These are phyloP conservation scores for Nectriaceae sp. DNA, from an alignment of 2,329 filamentous ascomycete species.

Conservation along the genomic window DNA sequence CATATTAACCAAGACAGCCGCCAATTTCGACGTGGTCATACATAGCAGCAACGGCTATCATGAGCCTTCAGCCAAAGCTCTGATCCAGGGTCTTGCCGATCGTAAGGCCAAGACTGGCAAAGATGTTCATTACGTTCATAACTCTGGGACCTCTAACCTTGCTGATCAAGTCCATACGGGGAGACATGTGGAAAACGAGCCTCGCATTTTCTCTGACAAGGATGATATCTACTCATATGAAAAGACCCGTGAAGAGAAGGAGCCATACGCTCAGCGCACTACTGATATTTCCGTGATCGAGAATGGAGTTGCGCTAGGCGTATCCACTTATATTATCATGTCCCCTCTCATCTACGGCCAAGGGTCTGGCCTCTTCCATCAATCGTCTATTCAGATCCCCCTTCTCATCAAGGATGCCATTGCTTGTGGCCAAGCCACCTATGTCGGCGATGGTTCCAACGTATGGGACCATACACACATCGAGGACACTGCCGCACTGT, in stretches of 20 bases:
- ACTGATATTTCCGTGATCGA: conserved; percentile 46
- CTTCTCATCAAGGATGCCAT: conserved; percentile 33
- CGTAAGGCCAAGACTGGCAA: conserved; percentile 36
- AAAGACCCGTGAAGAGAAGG: conserved; percentile 35
- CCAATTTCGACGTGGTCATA: conserved; percentile 41
- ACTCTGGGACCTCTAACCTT: conserved; percentile 46
- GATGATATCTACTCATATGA: conserved; percentile 47
- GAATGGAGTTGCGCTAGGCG: conserved; percentile 36
- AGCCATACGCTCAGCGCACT: conserved; percentile 44
- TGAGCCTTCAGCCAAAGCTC: conserved; percentile 36
- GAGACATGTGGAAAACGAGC: conserved; percentile 22
- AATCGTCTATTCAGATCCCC: conserved; percentile 40
- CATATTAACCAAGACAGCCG: conserved; percentile 19
- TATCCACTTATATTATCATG: conserved; percentile 49
- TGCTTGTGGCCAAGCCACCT: conserved; percentile 16
- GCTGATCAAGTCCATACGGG: conserved; percentile 42
- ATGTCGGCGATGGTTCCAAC: conserved; percentile 38
- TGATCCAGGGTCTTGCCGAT: conserved; percentile 44
- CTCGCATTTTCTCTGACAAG: conserved; percentile 42
- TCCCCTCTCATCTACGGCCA: conserved; percentile 49
- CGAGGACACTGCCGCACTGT: conserved; percentile 43
- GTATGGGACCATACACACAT: conserved; percentile 49
- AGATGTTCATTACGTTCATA: conserved; percentile 43
- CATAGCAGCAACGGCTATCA: conserved; percentile 44
- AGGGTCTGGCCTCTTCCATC: conserved; percentile 45